These are phyloP conservation scores for Begonia peltatifolia DNA, from an alignment of 306 rosid species.

Conservation along the genomic window DNA sequence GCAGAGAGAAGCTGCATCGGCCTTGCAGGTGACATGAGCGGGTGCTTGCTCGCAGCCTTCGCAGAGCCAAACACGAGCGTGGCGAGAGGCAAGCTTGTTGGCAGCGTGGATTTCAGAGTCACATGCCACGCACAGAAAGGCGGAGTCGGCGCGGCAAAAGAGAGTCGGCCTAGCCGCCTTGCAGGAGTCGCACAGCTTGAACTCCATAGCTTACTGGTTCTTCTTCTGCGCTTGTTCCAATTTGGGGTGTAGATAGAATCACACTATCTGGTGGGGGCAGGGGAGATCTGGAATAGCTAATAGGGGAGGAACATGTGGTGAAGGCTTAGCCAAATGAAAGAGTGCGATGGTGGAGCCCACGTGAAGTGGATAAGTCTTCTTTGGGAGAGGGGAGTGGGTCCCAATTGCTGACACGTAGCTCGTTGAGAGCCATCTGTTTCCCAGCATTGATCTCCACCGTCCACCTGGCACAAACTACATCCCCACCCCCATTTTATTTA, in stretches of 20 bases:
- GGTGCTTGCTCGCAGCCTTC: conserved; percentile 94
- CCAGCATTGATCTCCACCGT: no score
- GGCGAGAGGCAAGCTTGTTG: conserved; percentile 93
- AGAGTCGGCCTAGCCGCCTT: conserved; percentile 68
- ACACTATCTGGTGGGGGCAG: conserved; percentile 34
- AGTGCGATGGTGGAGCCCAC: neutral
- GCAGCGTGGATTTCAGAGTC: conserved; percentile 74
- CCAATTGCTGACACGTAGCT: no score
- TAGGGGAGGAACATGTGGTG: conserved; percentile 17
- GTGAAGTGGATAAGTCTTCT: neutral
- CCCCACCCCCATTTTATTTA: no score
- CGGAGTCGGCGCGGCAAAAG: conserved; percentile 86
- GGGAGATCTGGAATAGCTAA: conserved; percentile 24
- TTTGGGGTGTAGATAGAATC: no score
- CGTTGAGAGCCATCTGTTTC: no score
- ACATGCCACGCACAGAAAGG: conserved; percentile 64
- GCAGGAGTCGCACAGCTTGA: conserved; percentile 94
- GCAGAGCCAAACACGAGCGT: conserved; percentile 72
- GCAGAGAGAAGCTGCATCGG: conserved; percentile 90
- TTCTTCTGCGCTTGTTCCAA: no score
- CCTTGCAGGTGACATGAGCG: conserved; percentile 84
- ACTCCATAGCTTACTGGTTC: conserved; percentile 35
- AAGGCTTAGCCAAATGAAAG: conserved; percentile 33
- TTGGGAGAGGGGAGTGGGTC: no score
- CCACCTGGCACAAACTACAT: no score